Percentiles rank a stretch among this genome's conserved stretches.
Conservation (phyloP, 805 yeast genomes). For the Komagataella populi region DNA sequence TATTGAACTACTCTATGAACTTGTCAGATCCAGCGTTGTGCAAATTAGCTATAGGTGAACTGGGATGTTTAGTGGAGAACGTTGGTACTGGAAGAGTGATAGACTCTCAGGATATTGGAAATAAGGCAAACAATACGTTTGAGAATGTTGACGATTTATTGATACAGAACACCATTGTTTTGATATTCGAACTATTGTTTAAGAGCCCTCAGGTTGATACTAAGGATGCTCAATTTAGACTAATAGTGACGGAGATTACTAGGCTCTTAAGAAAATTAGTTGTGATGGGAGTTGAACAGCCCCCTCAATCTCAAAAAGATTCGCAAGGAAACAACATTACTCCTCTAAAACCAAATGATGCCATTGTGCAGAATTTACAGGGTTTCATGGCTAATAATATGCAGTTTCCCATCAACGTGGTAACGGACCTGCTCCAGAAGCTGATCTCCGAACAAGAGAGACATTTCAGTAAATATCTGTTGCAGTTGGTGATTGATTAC, state of each 20-base stretch:
- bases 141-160: slow-evolving; percentile 65
- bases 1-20: slow-evolving; percentile 46
- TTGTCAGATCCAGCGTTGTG: slow-evolving; percentile 49
- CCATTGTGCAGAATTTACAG: slow-evolving; percentile 15
- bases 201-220: slow-evolving; percentile 50
- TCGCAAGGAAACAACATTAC: slow-evolving; percentile 24
- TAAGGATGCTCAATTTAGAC: slow-evolving; percentile 69
- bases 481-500: background rate
- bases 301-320: slow-evolving; percentile 13
- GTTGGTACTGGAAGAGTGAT: slow-evolving; percentile 60
- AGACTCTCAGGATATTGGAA: slow-evolving; percentile 41
- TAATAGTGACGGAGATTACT: slow-evolving; percentile 59
- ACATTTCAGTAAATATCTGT: slow-evolving; percentile 49
- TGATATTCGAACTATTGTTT: slow-evolving; percentile 72
- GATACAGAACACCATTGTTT: slow-evolving; percentile 50
- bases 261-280: slow-evolving; percentile 51
- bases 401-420: slow-evolving; percentile 45
- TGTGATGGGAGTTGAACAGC: slow-evolving; percentile 13
- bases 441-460: slow-evolving; percentile 43
- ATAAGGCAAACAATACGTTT: slow-evolving; percentile 23
- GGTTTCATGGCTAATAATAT: slow-evolving; percentile 35
- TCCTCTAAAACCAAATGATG: slow-evolving; percentile 12
- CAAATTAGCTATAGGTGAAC: slow-evolving; percentile 55
- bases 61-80: slow-evolving; percentile 45
- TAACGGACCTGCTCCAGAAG: slow-evolving; percentile 46